Percentiles rank a stretch among this genome's conserved stretches.
phyloP scores from a whole-genome alignment of 2,329 filamentous ascomycete species.

The Talaromyces sp. region DNA sequence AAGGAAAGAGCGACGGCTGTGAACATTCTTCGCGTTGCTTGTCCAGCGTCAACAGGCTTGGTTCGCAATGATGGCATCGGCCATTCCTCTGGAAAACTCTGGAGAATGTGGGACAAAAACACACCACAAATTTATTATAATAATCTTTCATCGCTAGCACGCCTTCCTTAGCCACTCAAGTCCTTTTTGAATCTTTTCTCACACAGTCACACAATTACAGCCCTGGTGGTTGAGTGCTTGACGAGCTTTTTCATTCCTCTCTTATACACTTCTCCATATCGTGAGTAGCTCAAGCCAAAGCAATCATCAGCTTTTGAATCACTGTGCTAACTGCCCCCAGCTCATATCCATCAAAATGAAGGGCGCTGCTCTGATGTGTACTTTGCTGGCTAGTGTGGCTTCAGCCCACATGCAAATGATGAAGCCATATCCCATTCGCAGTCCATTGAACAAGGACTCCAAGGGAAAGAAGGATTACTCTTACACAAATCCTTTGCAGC shows the following conservation, averaged over 20 bases:
- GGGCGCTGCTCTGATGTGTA: slow-evolving; percentile 29
- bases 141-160: background rate
- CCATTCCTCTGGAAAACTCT: slow-evolving; percentile 22
- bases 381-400: slow-evolving; percentile 36
- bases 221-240: slow-evolving; percentile 18
- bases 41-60: slow-evolving; percentile 7
- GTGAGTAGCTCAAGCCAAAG: background rate
- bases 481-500: slow-evolving; percentile 68
- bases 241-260: slow-evolving; percentile 5
- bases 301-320: no score
- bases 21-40: slow-evolving; percentile 30
- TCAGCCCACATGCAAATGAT: slow-evolving; percentile 59
- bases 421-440: slow-evolving; percentile 57
- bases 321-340: slow-evolving; percentile 1
- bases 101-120: slow-evolving; percentile 18
- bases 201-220: slow-evolving; percentile 3
- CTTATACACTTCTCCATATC: background rate
- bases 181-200: slow-evolving; percentile 6
- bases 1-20: slow-evolving; percentile 5
- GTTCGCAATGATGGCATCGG: slow-evolving; percentile 17
- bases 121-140: slow-evolving; percentile 6
- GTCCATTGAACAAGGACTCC: slow-evolving; percentile 52
- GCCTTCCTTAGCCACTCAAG: background rate
- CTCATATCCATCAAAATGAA: slow-evolving; percentile 33
- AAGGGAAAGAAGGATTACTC: slow-evolving; percentile 65